phyloP scores from a whole-genome alignment of 805 yeast genomes.

The Cyberlindnera sargentensis region DNA sequence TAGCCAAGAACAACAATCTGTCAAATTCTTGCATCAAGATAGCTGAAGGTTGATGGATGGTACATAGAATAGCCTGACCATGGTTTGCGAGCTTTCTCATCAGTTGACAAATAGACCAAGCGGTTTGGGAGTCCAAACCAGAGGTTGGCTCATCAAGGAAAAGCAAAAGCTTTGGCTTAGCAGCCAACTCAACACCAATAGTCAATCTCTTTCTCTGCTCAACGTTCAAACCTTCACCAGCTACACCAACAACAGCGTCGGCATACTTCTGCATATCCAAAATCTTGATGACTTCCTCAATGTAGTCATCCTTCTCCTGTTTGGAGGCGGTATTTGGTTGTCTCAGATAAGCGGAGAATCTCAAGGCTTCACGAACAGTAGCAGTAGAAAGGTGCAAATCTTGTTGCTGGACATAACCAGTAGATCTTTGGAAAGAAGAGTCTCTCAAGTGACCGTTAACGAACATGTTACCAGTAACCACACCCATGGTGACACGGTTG shows the following conservation, averaged over 20 bases:
- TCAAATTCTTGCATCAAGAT: conserved; percentile 72
- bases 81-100: conserved; percentile 52
- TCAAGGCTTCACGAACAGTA: conserved; percentile 67
- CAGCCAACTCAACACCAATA: conserved; percentile 61
- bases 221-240: conserved; percentile 63
- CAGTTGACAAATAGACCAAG: conserved; percentile 58
- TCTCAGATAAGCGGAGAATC: conserved; percentile 61
- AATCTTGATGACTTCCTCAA: conserved; percentile 55
- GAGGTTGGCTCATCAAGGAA: conserved; percentile 67
- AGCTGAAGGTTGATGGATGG: conserved; percentile 86
- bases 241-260: conserved; percentile 68
- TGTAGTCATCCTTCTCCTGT: conserved; percentile 55
- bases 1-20: conserved; percentile 59
- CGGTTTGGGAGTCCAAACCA: conserved; percentile 63
- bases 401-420: conserved; percentile 66
- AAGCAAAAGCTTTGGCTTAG: conserved; percentile 52
- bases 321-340: conserved; percentile 47
- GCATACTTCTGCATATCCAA: conserved; percentile 60
- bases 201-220: conserved; percentile 61
- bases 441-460: conserved; percentile 59
- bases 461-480: conserved; percentile 58
- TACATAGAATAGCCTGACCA: conserved; percentile 63
- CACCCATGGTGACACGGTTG: conserved; percentile 64
- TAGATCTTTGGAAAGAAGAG: conserved; percentile 49
- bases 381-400: conserved; percentile 61